These are phyloP conservation scores for Comarum palustre DNA, from an alignment of 306 rosid species.

Conservation along the genomic window DNA sequence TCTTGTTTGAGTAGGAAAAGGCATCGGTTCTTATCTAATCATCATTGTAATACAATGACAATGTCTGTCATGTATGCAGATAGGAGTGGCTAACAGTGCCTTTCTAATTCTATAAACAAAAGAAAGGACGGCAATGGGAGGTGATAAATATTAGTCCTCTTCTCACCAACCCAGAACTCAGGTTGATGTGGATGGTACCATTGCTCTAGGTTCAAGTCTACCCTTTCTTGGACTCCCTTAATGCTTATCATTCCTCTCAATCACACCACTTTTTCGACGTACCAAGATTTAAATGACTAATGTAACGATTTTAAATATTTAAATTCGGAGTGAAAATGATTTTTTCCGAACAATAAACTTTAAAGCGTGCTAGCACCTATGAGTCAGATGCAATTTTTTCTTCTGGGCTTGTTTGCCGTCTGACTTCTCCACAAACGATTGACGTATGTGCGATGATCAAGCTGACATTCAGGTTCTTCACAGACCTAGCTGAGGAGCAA, in stretches of 20 bases:
- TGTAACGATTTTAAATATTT: no score
- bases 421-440: no score
- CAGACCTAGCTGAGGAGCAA: no score
- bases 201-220: conserved; percentile 37
- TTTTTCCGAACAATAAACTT: background rate
- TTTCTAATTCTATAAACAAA: background rate
- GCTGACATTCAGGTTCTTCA: no score
- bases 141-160: conserved; percentile 18
- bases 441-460: no score
- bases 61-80: background rate
- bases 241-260: conserved; percentile 7
- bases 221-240: conserved; percentile 14
- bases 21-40: background rate
- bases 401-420: no score
- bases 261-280: background rate
- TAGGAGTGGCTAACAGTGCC: background rate
- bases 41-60: background rate
- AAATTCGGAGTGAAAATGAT: no score
- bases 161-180: conserved; percentile 37
- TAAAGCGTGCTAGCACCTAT: no score
- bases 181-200: conserved; percentile 25
- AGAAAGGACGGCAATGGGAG: background rate
- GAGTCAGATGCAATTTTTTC: no score
- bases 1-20: background rate
- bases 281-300: no score